These are phyloP conservation scores for Imleria badia DNA, from an alignment of 768 basidiomycete species.

Conservation along the genomic window DNA sequence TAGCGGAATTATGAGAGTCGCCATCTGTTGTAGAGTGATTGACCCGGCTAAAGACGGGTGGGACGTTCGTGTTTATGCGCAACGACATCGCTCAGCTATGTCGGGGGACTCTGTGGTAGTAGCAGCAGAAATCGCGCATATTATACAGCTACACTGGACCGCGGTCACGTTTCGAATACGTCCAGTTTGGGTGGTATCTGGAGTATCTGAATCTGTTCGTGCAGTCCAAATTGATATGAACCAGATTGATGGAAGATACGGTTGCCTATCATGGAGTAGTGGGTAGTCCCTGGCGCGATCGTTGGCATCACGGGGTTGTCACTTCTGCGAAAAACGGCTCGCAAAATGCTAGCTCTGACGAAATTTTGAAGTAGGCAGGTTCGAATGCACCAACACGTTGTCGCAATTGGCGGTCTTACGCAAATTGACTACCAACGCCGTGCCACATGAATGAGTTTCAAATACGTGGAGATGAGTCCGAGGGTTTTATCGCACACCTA, in stretches of 20 bases:
- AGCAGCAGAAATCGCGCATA: constrained; percentile 12
- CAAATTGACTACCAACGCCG: constrained; percentile 11
- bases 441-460: constrained; percentile 15
- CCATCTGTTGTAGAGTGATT: constrained; percentile 18
- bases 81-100: constrained; percentile 26
- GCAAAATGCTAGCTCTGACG: constrained; percentile 2
- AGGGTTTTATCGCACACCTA: constrained; percentile 17
- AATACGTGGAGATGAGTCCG: constrained; percentile 17
- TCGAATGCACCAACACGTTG: constrained; percentile 15
- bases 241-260: constrained; percentile 4
- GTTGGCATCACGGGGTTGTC: constrained; percentile 6
- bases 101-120: constrained; percentile 4
- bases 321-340: constrained; percentile 2
- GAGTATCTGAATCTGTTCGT: constrained; percentile 8
- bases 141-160: constrained; percentile 18
- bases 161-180: constrained; percentile 28
- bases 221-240: constrained; percentile 17
- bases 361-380: not conserved
- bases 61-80: constrained; percentile 31
- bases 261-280: constrained; percentile 13
- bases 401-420: constrained; percentile 11
- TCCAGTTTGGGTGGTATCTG: constrained; percentile 12
- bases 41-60: constrained; percentile 19
- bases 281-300: constrained; percentile 23
- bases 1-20: constrained; percentile 11